Conservation (phyloP, 1,139 yeast genomes). For the Saccharomyces hybrid region DNA sequence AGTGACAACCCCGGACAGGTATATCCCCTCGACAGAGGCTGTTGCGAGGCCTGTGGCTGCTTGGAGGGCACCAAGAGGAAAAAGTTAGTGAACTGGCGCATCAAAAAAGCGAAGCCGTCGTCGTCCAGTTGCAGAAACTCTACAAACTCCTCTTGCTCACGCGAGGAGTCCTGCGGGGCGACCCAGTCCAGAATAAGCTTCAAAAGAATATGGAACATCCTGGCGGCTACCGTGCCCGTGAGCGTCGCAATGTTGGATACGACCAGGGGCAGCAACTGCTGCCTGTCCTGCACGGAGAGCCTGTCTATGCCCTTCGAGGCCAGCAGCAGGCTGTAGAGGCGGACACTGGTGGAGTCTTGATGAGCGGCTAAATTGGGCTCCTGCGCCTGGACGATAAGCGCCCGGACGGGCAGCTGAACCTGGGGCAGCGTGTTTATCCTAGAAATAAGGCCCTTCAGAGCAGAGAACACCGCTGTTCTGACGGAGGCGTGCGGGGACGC, state of each 20-base stretch:
- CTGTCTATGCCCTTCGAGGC: constrained; percentile 60
- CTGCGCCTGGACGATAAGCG: constrained; percentile 57
- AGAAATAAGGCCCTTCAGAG: constrained; percentile 59
- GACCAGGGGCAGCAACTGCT: constrained; percentile 41
- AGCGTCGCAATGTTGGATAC: constrained; percentile 41
- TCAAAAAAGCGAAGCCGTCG: constrained; percentile 37
- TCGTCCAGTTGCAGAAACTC: constrained; percentile 31
- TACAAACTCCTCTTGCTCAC: constrained; percentile 37
- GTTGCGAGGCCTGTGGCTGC: constrained; percentile 22
- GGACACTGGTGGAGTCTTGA: constrained; percentile 46
- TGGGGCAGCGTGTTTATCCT: constrained; percentile 52
- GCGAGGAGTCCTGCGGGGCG: constrained; percentile 42
- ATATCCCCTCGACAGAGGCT: constrained; percentile 27
- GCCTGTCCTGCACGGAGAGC: constrained; percentile 32
- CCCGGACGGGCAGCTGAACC: constrained; percentile 53
- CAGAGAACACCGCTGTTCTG: constrained; percentile 57
- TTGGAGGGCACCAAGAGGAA: constrained; percentile 47
- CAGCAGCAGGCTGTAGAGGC: constrained; percentile 59
- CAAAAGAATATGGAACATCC: constrained; percentile 55
- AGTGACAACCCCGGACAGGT: constrained; percentile 57
- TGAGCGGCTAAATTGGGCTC: constrained; percentile 41
- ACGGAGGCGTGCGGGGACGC: constrained; percentile 66
- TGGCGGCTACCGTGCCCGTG: constrained; percentile 40
- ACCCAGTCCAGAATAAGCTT: constrained; percentile 47
- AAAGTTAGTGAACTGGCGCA: constrained; percentile 45